Evolutionary conservation across 257 asterid species (phyloP), one percentile per base, ranked within the genome.

Genomic region (Penstemon barbatus): DNA sequence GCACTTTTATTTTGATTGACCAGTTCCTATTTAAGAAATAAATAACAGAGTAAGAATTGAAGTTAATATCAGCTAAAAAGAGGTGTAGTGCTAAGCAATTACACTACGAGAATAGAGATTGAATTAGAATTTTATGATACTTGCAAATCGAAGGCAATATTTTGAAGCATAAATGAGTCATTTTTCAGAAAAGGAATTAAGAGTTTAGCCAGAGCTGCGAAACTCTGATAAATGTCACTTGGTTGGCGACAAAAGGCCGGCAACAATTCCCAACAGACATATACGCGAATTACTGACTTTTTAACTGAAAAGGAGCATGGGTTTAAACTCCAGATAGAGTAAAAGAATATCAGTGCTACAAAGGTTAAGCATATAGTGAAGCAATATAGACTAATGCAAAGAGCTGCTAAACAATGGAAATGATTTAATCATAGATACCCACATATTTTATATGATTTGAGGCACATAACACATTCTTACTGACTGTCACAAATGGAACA

Each of bases 181-280:
- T 85, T 79, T 73, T 80, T 82, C 70, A 84, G 78, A 69, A 77
- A 79, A 66, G 92, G 80, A 62, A 88, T 68, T 80, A 89, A 76
- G 62, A 82, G 70, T 67, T 81, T 80, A 63, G 84, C 79, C 54
- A 93, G 75, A 40, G 81, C 80, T 57, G 77, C 82, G 74, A 86
- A 85, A 71, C 77, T 87, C 78, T 79, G 70, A 78, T 76, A 68
- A 43, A 78, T 77, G 76, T 93, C 99, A 74, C 73, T 88, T 63
- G 99, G 96, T 74, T 81, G 78, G 78, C 83, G 89, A 77, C 99
- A 93, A 81, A 93, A 93, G 71, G 95, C 89, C 77, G 96, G 92
- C 75, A 93, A 83, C 79, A 93, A 74, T 75, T 79, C 92, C 99
- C 96, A 90, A 75, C 90, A 84, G 44, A 73, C 83, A 73, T 63